Percentiles rank a stretch among this genome's conserved stretches.
These are phyloP conservation scores for Leucoagaricus sp. DNA, from an alignment of 1,284 basidiomycete species.

Conservation along the genomic window DNA sequence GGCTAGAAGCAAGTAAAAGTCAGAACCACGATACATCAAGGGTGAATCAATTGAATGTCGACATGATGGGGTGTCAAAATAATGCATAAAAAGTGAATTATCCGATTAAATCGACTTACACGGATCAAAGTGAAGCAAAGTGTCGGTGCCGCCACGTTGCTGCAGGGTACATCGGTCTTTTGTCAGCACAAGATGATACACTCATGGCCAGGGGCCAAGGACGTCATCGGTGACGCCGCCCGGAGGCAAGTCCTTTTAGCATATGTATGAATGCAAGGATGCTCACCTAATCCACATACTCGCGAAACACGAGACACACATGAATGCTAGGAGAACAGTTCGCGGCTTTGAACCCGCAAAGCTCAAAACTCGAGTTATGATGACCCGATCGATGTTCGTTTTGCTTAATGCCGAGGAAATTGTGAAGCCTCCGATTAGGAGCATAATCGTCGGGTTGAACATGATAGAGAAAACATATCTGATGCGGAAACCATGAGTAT, in stretches of 20 bases:
- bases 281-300: conserved; percentile 97
- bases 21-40: too few relatives aligned
- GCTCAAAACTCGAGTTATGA: conserved; percentile 91
- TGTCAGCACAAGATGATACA: conserved; percentile 11
- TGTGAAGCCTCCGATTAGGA: conserved; percentile 97
- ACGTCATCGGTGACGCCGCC: too few relatives aligned
- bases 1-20: too few relatives aligned
- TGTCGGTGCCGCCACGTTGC: conserved; percentile 97
- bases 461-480: conserved; percentile 79
- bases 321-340: conserved; percentile 90
- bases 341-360: conserved; percentile 89
- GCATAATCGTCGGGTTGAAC: conserved; percentile 95
- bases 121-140: conserved; percentile 97
- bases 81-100: too few relatives aligned
- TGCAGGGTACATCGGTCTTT: conserved; percentile 31
- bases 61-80: background rate
- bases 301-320: conserved; percentile 96
- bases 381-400: conserved; percentile 93
- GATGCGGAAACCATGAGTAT: conserved; percentile 1
- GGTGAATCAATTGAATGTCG: conserved; percentile 12
- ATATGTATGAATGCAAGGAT: conserved; percentile 28
- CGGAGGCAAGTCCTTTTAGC: too few relatives aligned
- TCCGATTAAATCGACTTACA: conserved; percentile 47
- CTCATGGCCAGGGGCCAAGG: background rate
- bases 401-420: conserved; percentile 97